Conservation (phyloP, 306 rosid genomes). For the Lathyrus sativus region DNA sequence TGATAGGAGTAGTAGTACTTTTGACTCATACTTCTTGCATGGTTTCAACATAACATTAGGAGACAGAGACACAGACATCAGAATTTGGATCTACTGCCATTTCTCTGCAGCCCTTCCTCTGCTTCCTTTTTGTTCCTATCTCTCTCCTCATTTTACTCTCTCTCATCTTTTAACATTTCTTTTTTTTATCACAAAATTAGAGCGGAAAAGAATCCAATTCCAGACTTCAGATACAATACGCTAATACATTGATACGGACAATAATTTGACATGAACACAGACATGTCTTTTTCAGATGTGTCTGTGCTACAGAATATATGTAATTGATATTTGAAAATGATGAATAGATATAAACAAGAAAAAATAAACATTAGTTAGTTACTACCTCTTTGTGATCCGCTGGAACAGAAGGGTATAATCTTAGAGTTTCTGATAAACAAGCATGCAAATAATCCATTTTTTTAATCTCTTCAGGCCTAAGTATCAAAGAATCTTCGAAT, state of each 20-base stretch:
- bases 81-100: no score
- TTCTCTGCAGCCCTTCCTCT: no score
- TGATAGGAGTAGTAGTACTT: neutral
- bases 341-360: neutral
- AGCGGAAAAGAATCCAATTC: no score
- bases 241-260: no score
- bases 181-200: no score
- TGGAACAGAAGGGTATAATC: constrained; percentile 92
- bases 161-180: no score
- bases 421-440: constrained; percentile 81
- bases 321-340: neutral
- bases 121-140: no score
- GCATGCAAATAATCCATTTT: constrained; percentile 96
- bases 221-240: no score
- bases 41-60: neutral
- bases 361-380: neutral
- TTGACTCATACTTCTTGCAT: constrained; percentile 2
- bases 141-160: no score
- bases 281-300: no score
- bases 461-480: constrained; percentile 75
- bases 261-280: no score
- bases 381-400: constrained; percentile 97
- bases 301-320: neutral
- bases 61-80: no score
- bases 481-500: constrained; percentile 39